These are phyloP conservation scores for Botrytis pseudocinerea DNA, from an alignment of 2,329 filamentous ascomycete species.

Conservation along the genomic window DNA sequence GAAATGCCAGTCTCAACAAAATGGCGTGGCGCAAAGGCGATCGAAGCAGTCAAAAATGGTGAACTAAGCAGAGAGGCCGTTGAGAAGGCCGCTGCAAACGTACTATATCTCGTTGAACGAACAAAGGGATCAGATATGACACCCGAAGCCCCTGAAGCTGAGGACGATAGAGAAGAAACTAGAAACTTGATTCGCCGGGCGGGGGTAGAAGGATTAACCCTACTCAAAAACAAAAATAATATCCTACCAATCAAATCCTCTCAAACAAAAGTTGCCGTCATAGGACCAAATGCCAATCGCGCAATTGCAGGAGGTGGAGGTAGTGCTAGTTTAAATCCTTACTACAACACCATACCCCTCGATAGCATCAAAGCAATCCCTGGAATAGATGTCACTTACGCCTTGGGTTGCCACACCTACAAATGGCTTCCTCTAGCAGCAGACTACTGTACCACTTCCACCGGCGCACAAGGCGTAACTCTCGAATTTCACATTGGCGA, in stretches of 20 bases:
- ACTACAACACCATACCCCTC: conserved; percentile 65
- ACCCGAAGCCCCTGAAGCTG: conserved; percentile 56
- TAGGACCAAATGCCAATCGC: conserved; percentile 66
- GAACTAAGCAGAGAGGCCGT: conserved; percentile 51
- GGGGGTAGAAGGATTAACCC: conserved; percentile 61
- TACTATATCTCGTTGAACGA: conserved; percentile 59
- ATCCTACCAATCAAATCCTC: conserved; percentile 59
- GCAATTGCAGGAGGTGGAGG: conserved; percentile 68
- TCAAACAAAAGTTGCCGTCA: conserved; percentile 61
- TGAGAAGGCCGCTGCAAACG: conserved; percentile 59
- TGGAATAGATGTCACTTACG: conserved; percentile 58
- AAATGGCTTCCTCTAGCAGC: conserved; percentile 67
- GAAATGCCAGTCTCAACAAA: conserved; percentile 59
- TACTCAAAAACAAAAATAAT: conserved; percentile 62
- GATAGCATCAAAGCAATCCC: conserved; percentile 60
- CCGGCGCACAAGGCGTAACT: conserved; percentile 60
- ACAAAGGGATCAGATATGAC: conserved; percentile 62
- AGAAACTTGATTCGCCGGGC: conserved; percentile 60
- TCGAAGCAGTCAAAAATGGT: conserved; percentile 53
- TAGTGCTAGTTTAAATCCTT: conserved; percentile 67
- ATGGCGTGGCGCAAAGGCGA: conserved; percentile 58
- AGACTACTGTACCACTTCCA: conserved; percentile 56
- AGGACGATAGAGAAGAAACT: conserved; percentile 58
- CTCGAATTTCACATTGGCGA: conserved; percentile 67
- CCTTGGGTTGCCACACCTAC: conserved; percentile 62